Conservation (phyloP, 2,329 filamentous ascomycete species). For the Clonostachys rhizophaga region DNA sequence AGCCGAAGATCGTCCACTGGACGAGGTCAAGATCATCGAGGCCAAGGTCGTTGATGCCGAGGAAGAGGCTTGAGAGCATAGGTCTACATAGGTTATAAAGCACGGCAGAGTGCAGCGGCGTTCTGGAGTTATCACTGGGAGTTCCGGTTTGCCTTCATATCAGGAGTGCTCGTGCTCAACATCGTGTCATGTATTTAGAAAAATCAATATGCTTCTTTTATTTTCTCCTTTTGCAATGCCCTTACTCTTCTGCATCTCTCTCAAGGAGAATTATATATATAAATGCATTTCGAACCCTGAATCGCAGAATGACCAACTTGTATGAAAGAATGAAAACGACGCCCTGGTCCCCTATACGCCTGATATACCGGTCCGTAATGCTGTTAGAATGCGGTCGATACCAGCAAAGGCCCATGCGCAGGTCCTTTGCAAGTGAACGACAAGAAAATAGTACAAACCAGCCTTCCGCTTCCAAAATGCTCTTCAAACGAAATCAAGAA, state of each 20-base stretch:
- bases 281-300: no score
- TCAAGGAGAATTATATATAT: not conserved
- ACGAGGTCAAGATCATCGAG: constrained; percentile 75
- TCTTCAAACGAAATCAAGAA: not conserved
- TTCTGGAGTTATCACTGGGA: no score
- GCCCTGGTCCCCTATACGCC: not conserved
- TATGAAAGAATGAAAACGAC: no score
- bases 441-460: not conserved
- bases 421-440: not conserved
- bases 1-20: constrained; percentile 71
- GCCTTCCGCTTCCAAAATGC: not conserved
- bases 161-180: no score
- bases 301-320: no score
- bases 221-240: not conserved
- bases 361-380: not conserved
- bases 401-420: not conserved
- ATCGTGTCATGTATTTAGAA: no score
- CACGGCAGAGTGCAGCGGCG: no score
- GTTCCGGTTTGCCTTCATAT: no score
- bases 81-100: no score
- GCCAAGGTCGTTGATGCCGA: constrained; percentile 56
- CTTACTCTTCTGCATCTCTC: not conserved
- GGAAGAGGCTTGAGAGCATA: not conserved
- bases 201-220: no score
- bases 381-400: not conserved